These are phyloP conservation scores for Cyclotella baltica DNA, from an alignment of 108 stramenopile species.

Conservation along the genomic window DNA sequence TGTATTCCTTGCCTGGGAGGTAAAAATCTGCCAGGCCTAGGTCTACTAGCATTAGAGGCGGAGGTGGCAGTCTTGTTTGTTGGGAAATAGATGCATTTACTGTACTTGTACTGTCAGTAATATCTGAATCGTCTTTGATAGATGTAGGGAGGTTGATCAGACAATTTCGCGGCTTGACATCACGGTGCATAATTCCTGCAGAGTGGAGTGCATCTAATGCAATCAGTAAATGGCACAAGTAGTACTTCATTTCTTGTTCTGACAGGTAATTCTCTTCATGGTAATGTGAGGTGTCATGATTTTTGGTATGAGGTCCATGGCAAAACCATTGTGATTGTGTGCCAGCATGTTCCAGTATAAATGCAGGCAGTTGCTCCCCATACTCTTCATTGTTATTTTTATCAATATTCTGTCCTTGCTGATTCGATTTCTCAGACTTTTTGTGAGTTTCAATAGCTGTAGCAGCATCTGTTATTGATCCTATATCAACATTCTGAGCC, in stretches of 20 bases:
- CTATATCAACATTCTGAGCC: constrained; percentile 19
- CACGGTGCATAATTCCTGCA: constrained; percentile 92
- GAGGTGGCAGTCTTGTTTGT: constrained; percentile 24
- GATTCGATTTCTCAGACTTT: background rate
- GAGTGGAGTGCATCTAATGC: constrained; percentile 88
- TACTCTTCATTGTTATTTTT: constrained; percentile 10
- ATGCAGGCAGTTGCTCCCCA: constrained; percentile 65
- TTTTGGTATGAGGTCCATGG: constrained; percentile 54
- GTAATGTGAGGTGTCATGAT: background rate
- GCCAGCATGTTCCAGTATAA: constrained; percentile 92
- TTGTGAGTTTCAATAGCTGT: constrained; percentile 4
- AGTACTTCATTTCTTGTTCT: constrained; percentile 87
- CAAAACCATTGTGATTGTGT: constrained; percentile 85
- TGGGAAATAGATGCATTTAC: background rate
- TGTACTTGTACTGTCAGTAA: background rate
- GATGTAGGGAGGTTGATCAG: constrained; percentile 66
- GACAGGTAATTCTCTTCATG: constrained; percentile 57
- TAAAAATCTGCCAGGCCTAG: constrained; percentile 94
- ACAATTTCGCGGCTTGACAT: constrained; percentile 95
- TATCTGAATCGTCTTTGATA: constrained; percentile 18
- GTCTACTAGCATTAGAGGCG: constrained; percentile 88
- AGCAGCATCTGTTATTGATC: constrained; percentile 30
- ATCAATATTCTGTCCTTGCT: background rate
- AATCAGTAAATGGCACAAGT: constrained; percentile 86
- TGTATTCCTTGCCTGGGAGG: constrained; percentile 83